Base-by-base conservation (phyloP, 306 rosid genomes). In the Vigna mungo region DNA sequence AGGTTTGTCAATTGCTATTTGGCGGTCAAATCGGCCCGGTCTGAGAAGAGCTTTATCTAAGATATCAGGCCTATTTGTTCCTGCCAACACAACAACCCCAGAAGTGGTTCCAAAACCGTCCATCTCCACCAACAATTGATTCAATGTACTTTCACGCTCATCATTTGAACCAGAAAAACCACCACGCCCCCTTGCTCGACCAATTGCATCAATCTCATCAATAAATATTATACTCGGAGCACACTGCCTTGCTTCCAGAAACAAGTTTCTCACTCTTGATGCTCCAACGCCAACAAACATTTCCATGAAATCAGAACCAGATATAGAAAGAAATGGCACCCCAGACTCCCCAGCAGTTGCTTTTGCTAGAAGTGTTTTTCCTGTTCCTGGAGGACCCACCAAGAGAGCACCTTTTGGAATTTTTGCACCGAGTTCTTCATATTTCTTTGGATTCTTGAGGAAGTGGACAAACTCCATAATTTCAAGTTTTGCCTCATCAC, bases 261-360 rank as follows among this genome's bases (percentile, higher is more conserved):
- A 95, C 85, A 95, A 88, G 84, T 89, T 95, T 87, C 98, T 89
- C 73, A 95, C 98, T 85, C 97, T 89, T 44, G 98, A 95, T 5
- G 98, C 92, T 72, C 98, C 98, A 76, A 95, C 98, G 46, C 98
- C 98, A 14, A 95, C 97, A 85, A 92, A 95, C 97, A 92, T 92
- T 86, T 95, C 97, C 96, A 90, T 86, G 82, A 95, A 95, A 82
- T 92, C 97, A 10, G 98, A 95, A 74, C 98, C 97, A 78, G 97
- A 77, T 66, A 95, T 92, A 15, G 98, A 92, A n/a, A 92, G 91
- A 78, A 95, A 95, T 3, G 98, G 97, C 71, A 92, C 98, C 71
- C 85, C 97, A 69, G 98, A 95, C 79, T 95, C 98, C 76, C 98
- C 97, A 11, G 98, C 97, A 79, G 97, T 92, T 43, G 98, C 98